Conservation (phyloP, 164 flowering plant genomes). For the Vitis rotundifolia region DNA sequence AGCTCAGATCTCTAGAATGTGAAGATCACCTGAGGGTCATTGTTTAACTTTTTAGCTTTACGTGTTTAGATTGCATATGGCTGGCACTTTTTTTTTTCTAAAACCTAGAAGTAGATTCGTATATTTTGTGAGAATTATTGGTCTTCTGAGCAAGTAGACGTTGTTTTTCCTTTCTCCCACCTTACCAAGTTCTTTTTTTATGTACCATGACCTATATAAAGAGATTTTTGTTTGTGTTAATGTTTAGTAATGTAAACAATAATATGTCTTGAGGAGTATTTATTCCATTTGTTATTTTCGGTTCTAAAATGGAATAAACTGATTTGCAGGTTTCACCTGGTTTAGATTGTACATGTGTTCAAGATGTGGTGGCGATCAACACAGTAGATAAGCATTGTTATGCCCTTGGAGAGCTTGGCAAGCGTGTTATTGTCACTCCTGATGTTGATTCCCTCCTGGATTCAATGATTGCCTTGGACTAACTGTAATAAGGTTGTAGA, state of each 20-base stretch:
- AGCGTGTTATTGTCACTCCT: conserved; percentile 53
- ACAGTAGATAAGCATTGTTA: conserved; percentile 42
- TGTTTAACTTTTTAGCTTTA: no score
- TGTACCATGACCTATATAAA: no score
- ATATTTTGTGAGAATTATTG: no score
- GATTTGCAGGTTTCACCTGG: conserved; percentile 82
- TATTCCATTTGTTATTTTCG: neutral
- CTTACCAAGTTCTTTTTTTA: no score
- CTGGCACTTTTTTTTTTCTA: no score
- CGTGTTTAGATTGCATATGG: no score
- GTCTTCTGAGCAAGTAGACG: no score
- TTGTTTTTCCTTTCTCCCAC: no score
- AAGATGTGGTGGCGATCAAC: conserved; percentile 62
- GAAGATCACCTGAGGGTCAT: no score
- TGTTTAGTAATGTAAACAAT: neutral
- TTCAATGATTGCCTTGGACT: conserved; percentile 7
- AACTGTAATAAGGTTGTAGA: neutral
- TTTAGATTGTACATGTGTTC: conserved; percentile 37
- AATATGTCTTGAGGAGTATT: neutral
- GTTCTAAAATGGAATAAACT: neutral
- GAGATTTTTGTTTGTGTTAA: no score
- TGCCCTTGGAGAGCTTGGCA: conserved; percentile 48
- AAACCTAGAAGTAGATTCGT: no score
- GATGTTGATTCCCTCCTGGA: conserved; percentile 51
- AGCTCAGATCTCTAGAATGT: no score